Evolutionary conservation across 371 early-diverging fungal species (phyloP).

Genomic region (Rhizopus sp.): DNA sequence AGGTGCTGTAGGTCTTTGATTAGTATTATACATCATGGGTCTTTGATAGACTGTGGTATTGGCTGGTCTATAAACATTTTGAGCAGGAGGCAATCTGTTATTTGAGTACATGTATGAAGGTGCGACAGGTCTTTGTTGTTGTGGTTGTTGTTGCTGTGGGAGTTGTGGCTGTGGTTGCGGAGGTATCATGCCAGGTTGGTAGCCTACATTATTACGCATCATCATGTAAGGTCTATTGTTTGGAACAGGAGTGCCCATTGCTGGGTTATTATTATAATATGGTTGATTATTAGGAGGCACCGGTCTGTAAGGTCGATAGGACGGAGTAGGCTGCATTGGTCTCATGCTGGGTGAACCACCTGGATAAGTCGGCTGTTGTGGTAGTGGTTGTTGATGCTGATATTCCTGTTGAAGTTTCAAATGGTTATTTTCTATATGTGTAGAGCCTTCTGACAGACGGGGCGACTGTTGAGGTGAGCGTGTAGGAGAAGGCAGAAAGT

Average conservation of each 20-base stretch:
- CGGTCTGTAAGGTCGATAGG: conserved; percentile 17
- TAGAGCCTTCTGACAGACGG: conserved; percentile 15
- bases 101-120: not conserved
- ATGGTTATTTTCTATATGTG: conserved; percentile 36
- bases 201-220: conserved; percentile 1
- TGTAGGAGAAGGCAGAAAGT: conserved; percentile 52
- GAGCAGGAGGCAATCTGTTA: not conserved
- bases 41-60: conserved; percentile 3
- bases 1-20: conserved; percentile 2
- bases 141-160: conserved; percentile 4
- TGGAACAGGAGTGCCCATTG: conserved; percentile 20
- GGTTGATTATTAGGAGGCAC: conserved; percentile 7
- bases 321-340: conserved; percentile 12
- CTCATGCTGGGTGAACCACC: conserved; percentile 12
- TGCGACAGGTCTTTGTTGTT: conserved; percentile 1
- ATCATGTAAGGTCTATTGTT: conserved; percentile 23
- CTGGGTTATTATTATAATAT: conserved; percentile 10
- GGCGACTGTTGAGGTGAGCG: conserved; percentile 34
- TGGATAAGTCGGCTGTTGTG: conserved; percentile 5
- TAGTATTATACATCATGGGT: conserved; percentile 2
- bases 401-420: conserved; percentile 17
- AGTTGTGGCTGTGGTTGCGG: conserved; percentile 10
- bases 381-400: conserved; percentile 13
- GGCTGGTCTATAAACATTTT: not conserved
- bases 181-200: conserved; percentile 4